Percentiles rank a stretch among this genome's conserved stretches.
phyloP scores from a whole-genome alignment of 345 rosid species.

The Nasturtium officinale region DNA sequence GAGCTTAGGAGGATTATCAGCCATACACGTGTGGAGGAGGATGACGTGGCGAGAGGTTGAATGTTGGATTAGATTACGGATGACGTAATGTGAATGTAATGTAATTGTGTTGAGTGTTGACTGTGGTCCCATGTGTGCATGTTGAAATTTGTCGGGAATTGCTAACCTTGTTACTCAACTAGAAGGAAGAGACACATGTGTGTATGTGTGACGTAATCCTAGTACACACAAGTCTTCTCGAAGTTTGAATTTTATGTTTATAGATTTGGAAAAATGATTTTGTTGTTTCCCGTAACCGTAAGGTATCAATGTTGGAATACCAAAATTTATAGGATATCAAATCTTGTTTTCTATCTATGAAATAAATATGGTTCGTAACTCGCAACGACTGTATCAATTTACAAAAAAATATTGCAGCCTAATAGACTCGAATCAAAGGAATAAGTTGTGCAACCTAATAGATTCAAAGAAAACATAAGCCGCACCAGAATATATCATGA shows the following conservation, averaged over 20 bases:
- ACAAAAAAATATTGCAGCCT: too few species aligned
- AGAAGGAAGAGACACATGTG: too few species aligned
- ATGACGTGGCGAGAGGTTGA: slow-evolving; percentile 41
- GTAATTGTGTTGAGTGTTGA: slow-evolving; percentile 5
- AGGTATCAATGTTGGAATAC: slow-evolving; percentile 31
- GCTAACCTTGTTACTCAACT: too few species aligned
- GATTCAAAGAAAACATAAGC: too few species aligned
- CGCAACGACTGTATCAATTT: not conserved
- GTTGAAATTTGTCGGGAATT: slow-evolving; percentile 16
- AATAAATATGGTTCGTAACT: not conserved
- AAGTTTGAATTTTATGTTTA: slow-evolving; percentile 23
- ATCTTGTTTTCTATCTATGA: slow-evolving; percentile 14
- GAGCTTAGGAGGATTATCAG: slow-evolving; percentile 69
- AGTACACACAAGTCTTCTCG: slow-evolving; percentile 31
- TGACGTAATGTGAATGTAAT: slow-evolving; percentile 29
- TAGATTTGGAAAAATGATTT: slow-evolving; percentile 25
- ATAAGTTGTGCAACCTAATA: too few species aligned
- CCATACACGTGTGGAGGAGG: slow-evolving; percentile 40
- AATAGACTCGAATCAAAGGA: too few species aligned
- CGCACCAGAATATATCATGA: too few species aligned
- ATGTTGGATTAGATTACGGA: slow-evolving; percentile 39
- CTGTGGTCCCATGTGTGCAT: slow-evolving; percentile 15
- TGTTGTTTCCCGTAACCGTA: slow-evolving; percentile 29
- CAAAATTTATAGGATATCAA: not conserved
- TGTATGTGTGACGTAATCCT: slow-evolving; percentile 21